phyloP scores from a whole-genome alignment of 2,329 filamentous ascomycete genomes.

The Didymella glomerata region DNA sequence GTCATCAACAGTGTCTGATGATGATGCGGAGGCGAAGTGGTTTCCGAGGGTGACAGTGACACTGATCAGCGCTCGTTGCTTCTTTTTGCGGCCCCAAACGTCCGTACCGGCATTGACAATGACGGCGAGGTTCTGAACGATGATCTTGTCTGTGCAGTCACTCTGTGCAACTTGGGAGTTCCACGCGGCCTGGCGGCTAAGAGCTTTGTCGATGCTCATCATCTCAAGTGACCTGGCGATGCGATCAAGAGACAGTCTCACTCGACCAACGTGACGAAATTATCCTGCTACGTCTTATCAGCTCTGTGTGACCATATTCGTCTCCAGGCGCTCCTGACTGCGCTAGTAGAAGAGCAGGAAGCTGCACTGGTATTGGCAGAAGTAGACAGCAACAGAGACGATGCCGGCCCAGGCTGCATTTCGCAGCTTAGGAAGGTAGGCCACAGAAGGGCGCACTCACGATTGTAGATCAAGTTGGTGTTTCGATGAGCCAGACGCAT shows the following conservation, averaged over 20 bases:
- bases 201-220: conserved; percentile 20
- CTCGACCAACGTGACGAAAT: no score
- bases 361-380: not conserved
- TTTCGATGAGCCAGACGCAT: not conserved
- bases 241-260: no score
- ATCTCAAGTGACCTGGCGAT: no score
- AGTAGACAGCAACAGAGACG: not conserved
- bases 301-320: not conserved
- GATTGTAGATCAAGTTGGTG: not conserved
- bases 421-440: no score
- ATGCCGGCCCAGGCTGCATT: not conserved
- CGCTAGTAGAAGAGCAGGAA: not conserved
- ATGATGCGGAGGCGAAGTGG: conserved; percentile 66
- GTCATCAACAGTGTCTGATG: conserved; percentile 67
- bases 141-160: conserved; percentile 57
- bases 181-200: conserved; percentile 33
- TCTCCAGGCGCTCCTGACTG: not conserved
- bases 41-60: conserved; percentile 65
- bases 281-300: no score
- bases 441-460: not conserved
- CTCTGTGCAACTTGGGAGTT: conserved; percentile 32
- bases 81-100: conserved; percentile 71
- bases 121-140: conserved; percentile 69
- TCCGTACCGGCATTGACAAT: conserved; percentile 67
- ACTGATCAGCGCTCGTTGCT: conserved; percentile 70